phyloP scores from a whole-genome alignment of 495 filamentous ascomycete genomes.

The Podospora conica region DNA sequence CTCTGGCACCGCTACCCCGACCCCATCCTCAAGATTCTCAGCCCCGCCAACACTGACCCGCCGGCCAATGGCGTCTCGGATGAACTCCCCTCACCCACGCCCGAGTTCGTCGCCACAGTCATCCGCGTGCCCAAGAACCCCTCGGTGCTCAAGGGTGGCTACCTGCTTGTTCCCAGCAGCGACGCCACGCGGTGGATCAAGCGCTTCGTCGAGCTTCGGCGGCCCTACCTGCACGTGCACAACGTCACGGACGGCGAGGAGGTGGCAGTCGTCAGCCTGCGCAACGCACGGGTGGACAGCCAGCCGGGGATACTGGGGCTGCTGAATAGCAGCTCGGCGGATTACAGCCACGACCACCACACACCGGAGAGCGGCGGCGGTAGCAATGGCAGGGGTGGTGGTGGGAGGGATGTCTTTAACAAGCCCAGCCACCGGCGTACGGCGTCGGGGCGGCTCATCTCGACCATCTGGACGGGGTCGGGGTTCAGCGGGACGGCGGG shows the following conservation, averaged over 20 bases:
- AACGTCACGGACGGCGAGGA: constrained; percentile 80
- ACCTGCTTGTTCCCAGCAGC: constrained; percentile 70
- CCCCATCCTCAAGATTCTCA: constrained; percentile 63
- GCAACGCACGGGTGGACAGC: constrained; percentile 78
- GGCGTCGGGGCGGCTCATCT: constrained; percentile 12
- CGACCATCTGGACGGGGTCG: constrained; percentile 11
- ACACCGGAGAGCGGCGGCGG: not conserved
- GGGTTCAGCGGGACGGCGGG: constrained; percentile 12
- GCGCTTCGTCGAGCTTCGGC: constrained; percentile 86
- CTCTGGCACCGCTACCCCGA: constrained; percentile 77
- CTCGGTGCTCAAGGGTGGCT: constrained; percentile 71
- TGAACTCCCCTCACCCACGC: constrained; percentile 21
- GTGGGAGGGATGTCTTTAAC: not conserved
- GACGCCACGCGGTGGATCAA: constrained; percentile 77
- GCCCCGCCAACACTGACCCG: constrained; percentile 68
- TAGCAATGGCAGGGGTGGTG: not conserved
- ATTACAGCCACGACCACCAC: not conserved
- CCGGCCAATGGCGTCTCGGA: constrained; percentile 57
- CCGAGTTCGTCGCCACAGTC: constrained; percentile 61
- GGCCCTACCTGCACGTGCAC: constrained; percentile 89
- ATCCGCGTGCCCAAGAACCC: constrained; percentile 67
- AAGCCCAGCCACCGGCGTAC: constrained; percentile 7
- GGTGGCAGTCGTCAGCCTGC: constrained; percentile 77
- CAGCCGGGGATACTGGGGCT: constrained; percentile 79
- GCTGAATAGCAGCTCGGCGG: constrained; percentile 38